A percentile compares a stretch with the other conserved stretches of the same genome.
These are phyloP conservation scores for Boletus insuetus DNA, from an alignment of 768 basidiomycete genomes.

Conservation along the genomic window DNA sequence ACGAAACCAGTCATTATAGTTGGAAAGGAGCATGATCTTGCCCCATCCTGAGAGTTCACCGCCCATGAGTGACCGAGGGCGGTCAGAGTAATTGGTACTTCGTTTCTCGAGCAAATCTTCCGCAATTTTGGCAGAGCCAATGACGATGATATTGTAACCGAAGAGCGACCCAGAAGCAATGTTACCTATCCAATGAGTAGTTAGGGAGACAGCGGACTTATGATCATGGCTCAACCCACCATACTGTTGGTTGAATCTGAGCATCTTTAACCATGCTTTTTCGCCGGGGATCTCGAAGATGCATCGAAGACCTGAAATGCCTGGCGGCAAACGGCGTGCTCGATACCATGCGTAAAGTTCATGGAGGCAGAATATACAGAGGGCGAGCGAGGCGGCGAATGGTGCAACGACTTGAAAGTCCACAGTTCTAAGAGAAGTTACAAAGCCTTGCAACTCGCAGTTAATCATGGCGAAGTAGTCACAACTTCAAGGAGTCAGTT, in stretches of 20 bases:
- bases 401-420: background rate
- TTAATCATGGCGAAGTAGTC: background rate
- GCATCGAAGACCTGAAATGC: conserved; percentile 9
- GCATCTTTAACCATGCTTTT: conserved; percentile 11
- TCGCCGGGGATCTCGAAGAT: conserved; percentile 10
- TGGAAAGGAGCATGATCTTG: conserved; percentile 17
- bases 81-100: conserved; percentile 39
- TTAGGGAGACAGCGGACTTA: background rate
- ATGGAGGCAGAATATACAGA: background rate
- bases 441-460: background rate
- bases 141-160: conserved; percentile 38
- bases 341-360: background rate
- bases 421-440: background rate
- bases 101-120: conserved; percentile 47
- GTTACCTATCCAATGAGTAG: conserved; percentile 8
- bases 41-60: conserved; percentile 23
- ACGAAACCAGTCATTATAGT: conserved; percentile 14
- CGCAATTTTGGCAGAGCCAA: conserved; percentile 42
- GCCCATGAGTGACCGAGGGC: conserved; percentile 18
- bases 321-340: conserved; percentile 13
- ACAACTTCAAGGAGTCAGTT: no score
- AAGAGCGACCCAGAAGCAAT: conserved; percentile 13
- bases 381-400: background rate
- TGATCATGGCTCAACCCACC: conserved; percentile 2
- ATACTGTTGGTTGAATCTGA: conserved; percentile 10